Base-by-base conservation (phyloP, 805 yeast species). In the Pichia eremophila region DNA sequence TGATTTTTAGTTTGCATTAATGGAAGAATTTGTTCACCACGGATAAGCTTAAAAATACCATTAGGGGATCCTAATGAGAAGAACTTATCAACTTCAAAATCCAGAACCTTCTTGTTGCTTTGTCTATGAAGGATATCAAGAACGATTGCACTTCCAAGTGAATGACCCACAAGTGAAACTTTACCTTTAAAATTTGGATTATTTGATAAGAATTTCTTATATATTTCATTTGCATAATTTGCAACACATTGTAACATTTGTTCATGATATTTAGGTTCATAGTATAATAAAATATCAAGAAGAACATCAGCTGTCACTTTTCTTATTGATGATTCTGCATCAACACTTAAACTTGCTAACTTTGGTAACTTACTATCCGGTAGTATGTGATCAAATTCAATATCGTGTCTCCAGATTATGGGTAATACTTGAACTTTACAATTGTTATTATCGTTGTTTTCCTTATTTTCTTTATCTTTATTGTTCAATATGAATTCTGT, bases 31-130 rank as follows among this genome's bases (percentile, higher is more conserved):
- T 76, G 77, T 40, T 74, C 74, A 41, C 82, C 76, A 53, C 79
- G 81, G 39, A 93, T 74, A 32, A 91, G 68, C 62, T 85, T 83
- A 65, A 90, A 85, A 19, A 88, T 79, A 2, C 96, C 97, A 35
- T 85, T 76, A 0, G 98, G 99, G 2, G 96, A 87, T 0, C 98
- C 99, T 32, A 88, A 72, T 12, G 85, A 79, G 61, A 88, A 90
- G 53, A 79, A 75, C 53, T 83, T 83, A 17, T 81, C 83, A 7
- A 87, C 90, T 0, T 78, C 73, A 60, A 91, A 91, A 32, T 77
- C 75, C 22, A 91, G 70, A 11, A 29, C 9, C 31, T 29, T 29
- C 31, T 29, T 11, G 83, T 17, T 66, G 22, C 22, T 19, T 19
- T 19, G 22, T 19, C 22, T 59, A 10, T 81, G 66, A 29, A 90